Evolutionary conservation across 768 basidiomycete species (phyloP), one percentile per base, ranked within the genome.

Genomic region (Suillus sp.): DNA sequence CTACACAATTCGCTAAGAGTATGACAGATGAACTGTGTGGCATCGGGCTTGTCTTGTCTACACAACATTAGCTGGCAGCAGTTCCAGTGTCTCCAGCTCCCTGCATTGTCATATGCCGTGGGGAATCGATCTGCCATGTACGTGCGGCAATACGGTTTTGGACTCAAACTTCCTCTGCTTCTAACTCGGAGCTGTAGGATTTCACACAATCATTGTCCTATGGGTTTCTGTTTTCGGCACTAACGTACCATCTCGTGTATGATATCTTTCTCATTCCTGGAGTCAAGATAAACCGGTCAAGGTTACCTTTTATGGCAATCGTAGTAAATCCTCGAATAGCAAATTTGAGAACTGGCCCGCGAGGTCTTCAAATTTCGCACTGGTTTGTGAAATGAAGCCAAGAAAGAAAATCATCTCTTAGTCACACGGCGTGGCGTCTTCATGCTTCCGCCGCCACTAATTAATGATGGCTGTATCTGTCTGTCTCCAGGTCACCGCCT

Each of bases 401-500:
- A 13, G 20, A 11, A n/a, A 37, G 13, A 14, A 22, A 20, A 14
- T 11, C 14, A 6, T 18, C 11, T 25, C 18, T 11, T 38, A 38
- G 37, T 37, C 35, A 55, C n/a, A 37, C 22, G 54, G 22, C n/a
- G 14, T 27, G 11, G 9, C 22, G n/a, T 37, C 14, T 8, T 22
- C 4, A 22, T 27, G 51, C 10, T 25, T 51, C 50, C 10, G 5
- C 2, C 37, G 55, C 25, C 37, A 38, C 22, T 38, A 20, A 25
- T 56, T 18, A 37, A 30, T 55, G 13, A 54, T 27, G 48, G 42
- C 48, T 5, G 5, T 27, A 59, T 20, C 22, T 48, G 38, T 22
- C 22, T 40, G 34, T 35, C 38, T 40, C 30, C 35, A 40, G 30
- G 60, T 61, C 47, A 40, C 22, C 27, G 62, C 40, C 50, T 61